These are phyloP conservation scores for Russula abietina DNA, from an alignment of 768 basidiomycete genomes.

Conservation along the genomic window DNA sequence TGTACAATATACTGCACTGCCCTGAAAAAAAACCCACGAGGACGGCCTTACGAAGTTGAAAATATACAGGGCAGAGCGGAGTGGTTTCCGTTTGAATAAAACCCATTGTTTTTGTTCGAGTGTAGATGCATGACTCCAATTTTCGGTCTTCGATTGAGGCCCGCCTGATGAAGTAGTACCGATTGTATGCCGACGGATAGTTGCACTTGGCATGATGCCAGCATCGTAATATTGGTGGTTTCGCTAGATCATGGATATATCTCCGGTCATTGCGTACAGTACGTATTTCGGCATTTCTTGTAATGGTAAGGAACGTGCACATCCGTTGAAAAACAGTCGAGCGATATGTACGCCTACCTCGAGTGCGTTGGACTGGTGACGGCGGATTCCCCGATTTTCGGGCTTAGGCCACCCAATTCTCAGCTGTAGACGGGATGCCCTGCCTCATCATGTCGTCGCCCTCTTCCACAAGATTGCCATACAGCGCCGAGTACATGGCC, in stretches of 20 bases:
- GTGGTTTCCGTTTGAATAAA: too few relatives aligned
- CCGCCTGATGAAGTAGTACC: too few relatives aligned
- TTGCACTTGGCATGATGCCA: too few relatives aligned
- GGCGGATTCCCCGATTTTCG: background rate
- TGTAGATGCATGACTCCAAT: too few relatives aligned
- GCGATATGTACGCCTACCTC: background rate
- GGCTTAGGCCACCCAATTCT: background rate
- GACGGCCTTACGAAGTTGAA: too few relatives aligned
- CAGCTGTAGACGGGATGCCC: background rate
- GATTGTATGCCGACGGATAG: too few relatives aligned
- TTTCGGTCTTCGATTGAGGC: too few relatives aligned
- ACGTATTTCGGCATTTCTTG: background rate
- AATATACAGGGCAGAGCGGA: too few relatives aligned
- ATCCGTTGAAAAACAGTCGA: background rate
- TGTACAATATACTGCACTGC: background rate
- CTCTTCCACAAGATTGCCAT: conserved; percentile 6
- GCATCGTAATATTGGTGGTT: background rate
- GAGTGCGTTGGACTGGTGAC: background rate
- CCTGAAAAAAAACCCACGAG: too few relatives aligned
- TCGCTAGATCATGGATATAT: background rate
- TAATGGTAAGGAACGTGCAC: background rate
- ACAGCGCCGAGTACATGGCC: conserved; percentile 8
- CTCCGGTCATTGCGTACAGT: background rate
- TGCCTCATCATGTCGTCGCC: background rate
- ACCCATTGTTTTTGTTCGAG: too few relatives aligned